Evolutionary conservation across 1,139 yeast species (phyloP).

Genomic region (Saccharomyces pastorianus): DNA sequence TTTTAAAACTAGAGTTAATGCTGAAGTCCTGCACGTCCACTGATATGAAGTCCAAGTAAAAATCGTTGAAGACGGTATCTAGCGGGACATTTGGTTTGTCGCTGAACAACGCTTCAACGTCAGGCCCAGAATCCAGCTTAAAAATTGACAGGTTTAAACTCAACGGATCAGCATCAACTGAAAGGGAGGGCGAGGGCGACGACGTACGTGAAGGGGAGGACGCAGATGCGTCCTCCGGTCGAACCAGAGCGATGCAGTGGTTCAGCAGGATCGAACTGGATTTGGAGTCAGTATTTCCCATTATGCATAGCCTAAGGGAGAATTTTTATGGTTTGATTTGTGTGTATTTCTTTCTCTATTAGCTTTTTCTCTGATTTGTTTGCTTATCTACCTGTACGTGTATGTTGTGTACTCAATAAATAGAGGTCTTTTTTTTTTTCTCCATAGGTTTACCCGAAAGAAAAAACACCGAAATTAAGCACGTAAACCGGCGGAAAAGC

Average conservation of each 20-base stretch:
- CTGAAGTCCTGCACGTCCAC: not conserved
- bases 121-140: not conserved
- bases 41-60: not conserved
- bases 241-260: constrained; percentile 54
- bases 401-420: not conserved
- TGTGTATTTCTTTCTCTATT: not conserved
- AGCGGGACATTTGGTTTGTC: not conserved
- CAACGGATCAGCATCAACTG: not conserved
- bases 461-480: not conserved
- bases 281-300: constrained; percentile 71
- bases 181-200: not conserved
- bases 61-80: not conserved
- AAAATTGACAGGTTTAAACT: not conserved
- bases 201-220: not conserved
- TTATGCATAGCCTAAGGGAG: constrained; percentile 20
- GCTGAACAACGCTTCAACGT: not conserved
- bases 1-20: not conserved
- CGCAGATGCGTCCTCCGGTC: constrained; percentile 35
- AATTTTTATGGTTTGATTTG: not conserved
- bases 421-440: not conserved
- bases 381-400: not conserved
- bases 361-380: not conserved
- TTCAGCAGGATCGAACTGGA: constrained; percentile 42
- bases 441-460: not conserved
- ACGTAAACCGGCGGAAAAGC: not conserved